Evolutionary conservation across 2,329 filamentous ascomycete genomes (phyloP), one percentile per base, ranked within the genome.

Genomic region (Metarhizium anisopliae): DNA sequence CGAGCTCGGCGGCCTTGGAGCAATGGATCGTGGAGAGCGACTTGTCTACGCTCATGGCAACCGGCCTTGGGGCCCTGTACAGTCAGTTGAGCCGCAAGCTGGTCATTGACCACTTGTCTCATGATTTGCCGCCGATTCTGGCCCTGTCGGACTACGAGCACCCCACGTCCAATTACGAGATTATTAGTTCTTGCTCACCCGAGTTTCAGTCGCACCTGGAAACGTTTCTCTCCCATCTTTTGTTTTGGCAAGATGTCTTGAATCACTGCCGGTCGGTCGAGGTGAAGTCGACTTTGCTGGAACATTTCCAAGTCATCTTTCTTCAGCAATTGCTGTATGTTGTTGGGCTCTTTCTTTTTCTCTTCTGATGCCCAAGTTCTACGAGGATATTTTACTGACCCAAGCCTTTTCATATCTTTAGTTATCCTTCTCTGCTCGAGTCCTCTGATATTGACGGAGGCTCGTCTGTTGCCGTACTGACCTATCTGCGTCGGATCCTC

Each of bases 21-120:
- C 89, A 90, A 65, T 99, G 94, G 94, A 89, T 99, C 60, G 90
- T 97, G 50, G 92, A 96, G 67, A 96, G 93, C 69, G 94, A 99
- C 68, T 77, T 99, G 53, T 94, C 94, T 13, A 97, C 94, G 0
- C 77, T 97, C 60, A 97, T 99, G 94, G 94, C 94, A 3, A 97
- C 91, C 0, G 94, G 94, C 0, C 74, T 99, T 1, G 94, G 94
- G 16, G 94, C 82, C 78, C 66, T 86, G 50, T 83, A 85, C 68
- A 84, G 79, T 62, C 82, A 85, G 62, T 72, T 85, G 59, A 85
- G 82, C 63, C 84, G 88, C 59, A 91, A 96, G 74, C 77, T 95
- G 58, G 88, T 93, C 54, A 86, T 96, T 60, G 80, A 91, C 59
- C 84, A 92, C 68, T 79, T 83, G n/a, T 73, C 84, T 10, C 83